Base-by-base conservation (phyloP, 106 monocot genomes). In the Dendrobium catenatum region DNA sequence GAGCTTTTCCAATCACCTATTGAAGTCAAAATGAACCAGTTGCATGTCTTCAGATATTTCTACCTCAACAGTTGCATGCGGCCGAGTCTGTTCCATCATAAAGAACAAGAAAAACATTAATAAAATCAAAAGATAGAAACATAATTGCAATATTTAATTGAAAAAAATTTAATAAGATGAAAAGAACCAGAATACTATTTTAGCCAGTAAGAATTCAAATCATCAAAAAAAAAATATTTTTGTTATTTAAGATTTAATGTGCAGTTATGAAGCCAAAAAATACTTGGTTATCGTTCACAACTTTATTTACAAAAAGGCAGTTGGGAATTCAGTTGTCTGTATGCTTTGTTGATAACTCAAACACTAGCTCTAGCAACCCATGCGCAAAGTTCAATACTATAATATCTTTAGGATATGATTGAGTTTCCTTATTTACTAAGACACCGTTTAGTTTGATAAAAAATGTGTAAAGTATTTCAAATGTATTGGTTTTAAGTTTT, bases 41-140 rank as follows among this genome's bases (percentile, higher is more conserved):
- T 96, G 94, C 92, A 92, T 92, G 84, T 94, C 94, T 85, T 94
- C 94, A 41, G 94, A 92, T 82, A 96, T 92, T 79, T 94, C 93
- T 24, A 96, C 91, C 73, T 96, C 96, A 33, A 96, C 96, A 67
- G 96, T 96, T 84, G 96, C 96, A 87, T 96, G 91, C 18, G 96
- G 96, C 22, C 92, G 90, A 78, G 96, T 96, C 96, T 96, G 90
- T 79, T 75, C 31, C 6, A 29, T 22, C 64, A 54, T 41, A 75
- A 22, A 68, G 6, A 75, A 79, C 31, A 46, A 56, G 47, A 29
- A 31, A 17, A 55, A 76, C 48, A 76, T 76, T 26, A 76, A 26
- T 49, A 51, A 76, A 76, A 49, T 17, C 46, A 15, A 49, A 76
- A 51, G 5, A 22, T 16, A 4, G 49, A 27, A 51, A 20, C 43